Base-by-base conservation (phyloP, 208 protist species). In the Polymyxa betae region DNA sequence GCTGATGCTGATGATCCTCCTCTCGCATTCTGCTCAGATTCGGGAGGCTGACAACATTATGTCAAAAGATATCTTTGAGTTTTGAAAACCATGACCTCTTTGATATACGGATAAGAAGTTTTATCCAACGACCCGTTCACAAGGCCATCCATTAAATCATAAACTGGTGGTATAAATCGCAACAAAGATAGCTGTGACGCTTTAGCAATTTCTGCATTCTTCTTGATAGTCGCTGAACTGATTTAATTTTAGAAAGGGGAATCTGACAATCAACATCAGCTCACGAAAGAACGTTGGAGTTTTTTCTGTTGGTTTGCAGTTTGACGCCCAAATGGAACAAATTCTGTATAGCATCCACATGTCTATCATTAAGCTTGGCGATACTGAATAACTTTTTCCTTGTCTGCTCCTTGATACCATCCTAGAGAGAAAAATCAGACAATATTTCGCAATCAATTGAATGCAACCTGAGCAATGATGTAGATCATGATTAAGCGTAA, bases 401-500 rank as follows among this genome's bases (percentile, higher is more conserved):
- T 20, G 72, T 82, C 5, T 5, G 10, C 72, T 82, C 72, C n/a
- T 82, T 82, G 72, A 82, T 82, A 20, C 72, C 72, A 43, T 82
- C 72, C 72, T 60, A 60, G 24, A 60, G 24, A 60, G 12, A 60
- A 60, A 5, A 5, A 60, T 60, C 12, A 60, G 49, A 5, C 12
- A 60, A 5, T 29, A 60, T 29, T 5, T 60, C 24, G 49, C 5
- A 60, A 60, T 60, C 24, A 60, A 60, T 60, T 5, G 49, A 5
- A 60, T 5, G 49, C 24, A 5, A 60, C 49, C 49, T 82, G 72
- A 20, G 72, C 72, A 43, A 82, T 82, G 72, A 82, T 82, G n/a
- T 82, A 82, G 72, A 82, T 82, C 72, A 82, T 82, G 72, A 82
- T 82, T 43, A 82, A n/a, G 72, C 72, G 72, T 43, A 82, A 35